phyloP scores from a whole-genome alignment of 2,329 filamentous ascomycete species.

The Cephalotrichum gorgonifer region DNA sequence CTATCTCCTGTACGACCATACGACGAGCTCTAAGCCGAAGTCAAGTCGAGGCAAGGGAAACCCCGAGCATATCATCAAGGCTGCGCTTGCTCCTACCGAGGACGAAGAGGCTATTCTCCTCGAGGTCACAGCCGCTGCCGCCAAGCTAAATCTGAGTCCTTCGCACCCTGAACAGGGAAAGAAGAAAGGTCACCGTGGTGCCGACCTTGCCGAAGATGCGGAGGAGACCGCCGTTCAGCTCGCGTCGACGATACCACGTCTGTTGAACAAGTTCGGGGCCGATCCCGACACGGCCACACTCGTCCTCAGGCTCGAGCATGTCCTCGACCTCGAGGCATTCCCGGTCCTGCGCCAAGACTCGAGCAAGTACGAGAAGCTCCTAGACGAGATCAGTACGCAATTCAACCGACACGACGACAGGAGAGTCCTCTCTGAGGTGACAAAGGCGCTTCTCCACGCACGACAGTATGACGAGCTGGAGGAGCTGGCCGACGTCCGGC shows the following conservation, averaged over 20 bases:
- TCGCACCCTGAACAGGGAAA: conserved; percentile 53
- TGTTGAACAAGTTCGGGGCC: conserved; percentile 91
- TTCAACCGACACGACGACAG: conserved; percentile 89
- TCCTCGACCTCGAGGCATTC: conserved; percentile 79
- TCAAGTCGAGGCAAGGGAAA: conserved; percentile 40
- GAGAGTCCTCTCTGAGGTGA: conserved; percentile 74
- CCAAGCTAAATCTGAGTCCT: conserved; percentile 62
- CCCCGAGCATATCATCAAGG: conserved; percentile 54
- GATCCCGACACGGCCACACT: conserved; percentile 75
- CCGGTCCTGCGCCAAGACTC: conserved; percentile 82
- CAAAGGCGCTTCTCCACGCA: conserved; percentile 72
- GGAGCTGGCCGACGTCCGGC: conserved; percentile 71
- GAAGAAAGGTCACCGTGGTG: conserved; percentile 42
- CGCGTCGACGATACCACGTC: conserved; percentile 67
- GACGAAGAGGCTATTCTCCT: conserved; percentile 77
- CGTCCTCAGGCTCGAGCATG: conserved; percentile 76
- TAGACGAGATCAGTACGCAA: conserved; percentile 89
- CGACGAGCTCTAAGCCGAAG: conserved; percentile 41
- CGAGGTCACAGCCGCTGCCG: conserved; percentile 74
- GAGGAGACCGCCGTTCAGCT: conserved; percentile 72
- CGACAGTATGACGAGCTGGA: conserved; percentile 80
- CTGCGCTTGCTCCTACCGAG: conserved; percentile 60
- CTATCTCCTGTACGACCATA: conserved; percentile 89
- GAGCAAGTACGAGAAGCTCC: conserved; percentile 64
- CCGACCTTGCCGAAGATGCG: conserved; percentile 59